These are phyloP conservation scores for Lathyrus aphaca DNA, from an alignment of 306 rosid species.

Conservation along the genomic window DNA sequence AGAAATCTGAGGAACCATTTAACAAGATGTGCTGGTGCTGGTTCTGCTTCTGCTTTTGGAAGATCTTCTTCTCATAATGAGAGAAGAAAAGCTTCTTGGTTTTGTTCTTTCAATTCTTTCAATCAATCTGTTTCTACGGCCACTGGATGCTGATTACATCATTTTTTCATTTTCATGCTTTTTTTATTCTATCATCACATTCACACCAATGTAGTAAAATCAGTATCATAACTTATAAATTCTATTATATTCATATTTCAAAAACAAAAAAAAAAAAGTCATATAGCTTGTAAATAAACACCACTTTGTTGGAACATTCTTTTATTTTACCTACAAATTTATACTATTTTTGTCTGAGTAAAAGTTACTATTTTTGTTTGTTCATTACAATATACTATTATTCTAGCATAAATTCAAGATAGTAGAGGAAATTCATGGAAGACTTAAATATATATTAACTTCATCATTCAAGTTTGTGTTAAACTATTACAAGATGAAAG, in stretches of 20 bases:
- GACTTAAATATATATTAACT: neutral
- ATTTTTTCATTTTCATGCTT: neutral
- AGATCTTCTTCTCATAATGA: conserved; percentile 59
- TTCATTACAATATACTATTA: neutral
- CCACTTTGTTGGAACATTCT: conserved; percentile 23
- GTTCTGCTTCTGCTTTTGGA: conserved; percentile 60
- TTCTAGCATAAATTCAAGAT: neutral
- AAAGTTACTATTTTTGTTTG: neutral
- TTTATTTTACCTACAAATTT: neutral
- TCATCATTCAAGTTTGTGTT: neutral
- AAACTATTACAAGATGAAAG: conserved; percentile 30
- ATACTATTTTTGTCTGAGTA: neutral
- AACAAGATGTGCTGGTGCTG: conserved; percentile 58
- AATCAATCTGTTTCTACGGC: conserved; percentile 69
- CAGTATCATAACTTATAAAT: neutral
- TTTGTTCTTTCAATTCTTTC: conserved; percentile 71
- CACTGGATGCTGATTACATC: conserved; percentile 53
- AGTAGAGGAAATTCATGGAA: neutral
- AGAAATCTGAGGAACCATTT: conserved; percentile 48
- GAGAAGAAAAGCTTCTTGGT: conserved; percentile 75
- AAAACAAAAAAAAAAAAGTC: neutral
- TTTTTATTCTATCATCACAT: conserved; percentile 9
- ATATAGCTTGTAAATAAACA: conserved; percentile 45
- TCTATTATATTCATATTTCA: neutral
- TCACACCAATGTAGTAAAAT: conserved; percentile 21